Percentiles rank a stretch among this genome's conserved stretches.
Evolutionary conservation across 441 rosid genomes (phyloP).

Genomic region (Corymbia calophylla): DNA sequence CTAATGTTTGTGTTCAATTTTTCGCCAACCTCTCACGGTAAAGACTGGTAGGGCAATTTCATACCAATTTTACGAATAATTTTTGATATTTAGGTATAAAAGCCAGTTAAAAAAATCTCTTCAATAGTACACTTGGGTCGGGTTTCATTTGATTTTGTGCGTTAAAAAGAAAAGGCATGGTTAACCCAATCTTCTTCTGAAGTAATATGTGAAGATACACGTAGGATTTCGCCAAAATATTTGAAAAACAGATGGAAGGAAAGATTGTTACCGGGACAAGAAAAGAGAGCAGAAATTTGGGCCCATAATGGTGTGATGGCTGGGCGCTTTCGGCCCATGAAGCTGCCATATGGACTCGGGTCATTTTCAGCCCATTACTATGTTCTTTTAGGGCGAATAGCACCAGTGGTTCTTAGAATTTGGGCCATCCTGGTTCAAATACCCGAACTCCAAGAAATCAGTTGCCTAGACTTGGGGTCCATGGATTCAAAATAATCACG

Average conservation of each 20-base stretch:
- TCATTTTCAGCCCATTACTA: background rate
- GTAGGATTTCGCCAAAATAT: background rate
- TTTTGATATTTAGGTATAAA: background rate
- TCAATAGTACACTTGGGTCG: background rate
- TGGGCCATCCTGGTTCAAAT: background rate
- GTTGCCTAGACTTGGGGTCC: background rate
- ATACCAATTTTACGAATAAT: background rate
- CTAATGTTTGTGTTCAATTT: background rate
- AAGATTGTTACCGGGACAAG: background rate
- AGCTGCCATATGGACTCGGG: background rate
- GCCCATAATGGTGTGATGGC: background rate
- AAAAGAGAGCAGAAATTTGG: background rate
- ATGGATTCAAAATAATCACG: background rate
- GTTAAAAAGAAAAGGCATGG: background rate
- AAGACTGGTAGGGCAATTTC: background rate
- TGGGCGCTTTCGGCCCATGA: background rate
- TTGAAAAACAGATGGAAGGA: background rate
- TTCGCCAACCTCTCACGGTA: rapidly evolving
- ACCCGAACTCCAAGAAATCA: background rate
- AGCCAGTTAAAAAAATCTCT: background rate
- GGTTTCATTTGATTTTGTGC: background rate
- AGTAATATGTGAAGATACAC: background rate
- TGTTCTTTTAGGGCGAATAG: background rate
- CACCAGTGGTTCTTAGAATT: background rate
- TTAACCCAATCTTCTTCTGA: background rate